Conservation (phyloP, 1,284 basidiomycete species). For the Apiotrichum sp. region DNA sequence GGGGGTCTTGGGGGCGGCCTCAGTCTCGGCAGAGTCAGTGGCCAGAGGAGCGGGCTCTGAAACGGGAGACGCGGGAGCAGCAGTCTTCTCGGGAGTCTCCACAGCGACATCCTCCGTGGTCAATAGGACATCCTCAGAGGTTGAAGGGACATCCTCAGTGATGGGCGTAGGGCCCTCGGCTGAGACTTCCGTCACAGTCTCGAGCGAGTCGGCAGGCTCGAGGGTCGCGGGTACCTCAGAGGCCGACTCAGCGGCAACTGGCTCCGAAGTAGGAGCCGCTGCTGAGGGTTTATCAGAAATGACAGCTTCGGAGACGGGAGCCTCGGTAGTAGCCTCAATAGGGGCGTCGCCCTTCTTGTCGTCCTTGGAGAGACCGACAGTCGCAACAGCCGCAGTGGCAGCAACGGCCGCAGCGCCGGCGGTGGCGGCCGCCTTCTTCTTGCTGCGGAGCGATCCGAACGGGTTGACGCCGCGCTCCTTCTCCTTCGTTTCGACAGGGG, state of each 20-base stretch:
- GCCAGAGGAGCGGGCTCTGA: not conserved
- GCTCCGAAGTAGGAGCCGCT: no score
- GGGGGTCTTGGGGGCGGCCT: not conserved
- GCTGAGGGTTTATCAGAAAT: no score
- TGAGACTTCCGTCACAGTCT: not conserved
- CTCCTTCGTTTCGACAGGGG: not conserved
- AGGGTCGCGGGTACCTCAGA: not conserved
- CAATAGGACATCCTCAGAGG: no score
- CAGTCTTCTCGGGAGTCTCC: not conserved
- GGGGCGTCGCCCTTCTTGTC: no score
- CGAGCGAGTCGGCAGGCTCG: not conserved
- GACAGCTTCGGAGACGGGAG: not conserved
- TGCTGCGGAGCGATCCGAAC: not conserved
- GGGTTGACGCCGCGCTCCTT: conserved; percentile 1
- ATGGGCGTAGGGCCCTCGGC: no score
- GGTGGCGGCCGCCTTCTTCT: not conserved
- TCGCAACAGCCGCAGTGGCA: not conserved
- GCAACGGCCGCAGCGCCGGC: not conserved
- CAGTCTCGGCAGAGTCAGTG: not conserved
- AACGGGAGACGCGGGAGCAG: not conserved
- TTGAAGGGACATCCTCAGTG: no score
- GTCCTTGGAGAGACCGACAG: not conserved
- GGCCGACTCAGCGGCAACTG: no score
- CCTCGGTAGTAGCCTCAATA: not conserved
- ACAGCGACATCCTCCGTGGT: no score